Evolutionary conservation across 495 filamentous ascomycete species (phyloP), one percentile per base, ranked within the genome.

Genomic region (Lasiosphaeria miniovina): DNA sequence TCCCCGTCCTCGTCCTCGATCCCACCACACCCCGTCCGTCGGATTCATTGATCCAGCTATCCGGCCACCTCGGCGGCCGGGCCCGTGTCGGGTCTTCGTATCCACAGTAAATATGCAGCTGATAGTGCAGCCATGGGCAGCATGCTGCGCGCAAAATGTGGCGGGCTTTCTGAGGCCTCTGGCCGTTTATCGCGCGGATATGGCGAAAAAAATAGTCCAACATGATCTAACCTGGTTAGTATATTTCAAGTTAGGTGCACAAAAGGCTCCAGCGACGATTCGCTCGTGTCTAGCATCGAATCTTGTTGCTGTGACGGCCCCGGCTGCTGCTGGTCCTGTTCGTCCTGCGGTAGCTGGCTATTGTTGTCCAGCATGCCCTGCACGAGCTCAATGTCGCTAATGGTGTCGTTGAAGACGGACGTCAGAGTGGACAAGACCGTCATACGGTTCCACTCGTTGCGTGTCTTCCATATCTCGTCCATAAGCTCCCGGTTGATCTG

Each of bases 401-500:
- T 82, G n/a, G 88, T 84, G 6, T 88, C 86, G 61, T 95, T 90
- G 69, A 96, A 96, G 31, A 86, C 83, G 6, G 82, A 76, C 11
- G 75, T 75, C 36, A 95, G 78, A 36, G 76, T 73, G 34, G 68
- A 68, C 31, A 88, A 79, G 10, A 98, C 90, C 54, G 74, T 74
- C 65, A 82, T 87, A 15, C 94, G 83, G 72, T 98, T 90, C 82
- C 87, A 93, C 65, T 95, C 86, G 55, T 83, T 80, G 45, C 90
- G 82, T 57, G 77, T 80, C 58, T 79, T 82, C 94, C 94, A 98
- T 12, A 98, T 77, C 46, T 84, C 83, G 60, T 92, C 87, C 93
- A 97, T 97, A 66, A 96, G 74, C 57, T 84, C 85, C n/a, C 92
- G 86, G 68, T 91, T 90, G 69, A 96, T 84, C 71, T 96, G 93